Percentiles rank a stretch among this genome's conserved stretches.
Conservation (phyloP, 495 filamentous ascomycete species). For the Annulohypoxylon moriforme region DNA sequence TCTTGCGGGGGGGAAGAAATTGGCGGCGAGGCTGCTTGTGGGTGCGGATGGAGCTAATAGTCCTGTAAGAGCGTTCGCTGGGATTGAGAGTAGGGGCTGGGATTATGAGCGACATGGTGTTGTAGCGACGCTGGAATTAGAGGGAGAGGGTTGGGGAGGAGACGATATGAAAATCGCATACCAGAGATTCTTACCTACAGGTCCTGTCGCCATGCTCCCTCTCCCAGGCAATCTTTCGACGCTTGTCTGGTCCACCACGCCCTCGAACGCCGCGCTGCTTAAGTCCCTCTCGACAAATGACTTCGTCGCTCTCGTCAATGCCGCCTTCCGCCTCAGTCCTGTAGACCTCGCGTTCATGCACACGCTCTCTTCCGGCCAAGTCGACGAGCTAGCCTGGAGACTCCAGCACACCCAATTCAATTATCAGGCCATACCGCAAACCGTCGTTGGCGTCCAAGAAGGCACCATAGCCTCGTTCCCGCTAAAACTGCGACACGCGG, state of each 20-base stretch:
- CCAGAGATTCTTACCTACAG: slow-evolving; percentile 93
- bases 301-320: slow-evolving; percentile 90
- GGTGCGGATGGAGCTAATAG: slow-evolving; percentile 96
- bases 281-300: slow-evolving; percentile 77
- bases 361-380: slow-evolving; percentile 68
- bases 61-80: slow-evolving; percentile 89
- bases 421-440: slow-evolving; percentile 56
- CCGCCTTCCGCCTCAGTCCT: slow-evolving; percentile 84
- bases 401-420: slow-evolving; percentile 72
- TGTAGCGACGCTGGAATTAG: slow-evolving; percentile 85
- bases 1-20: slow-evolving; percentile 67
- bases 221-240: slow-evolving; percentile 84
- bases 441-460: slow-evolving; percentile 75
- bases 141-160: slow-evolving; percentile 65
- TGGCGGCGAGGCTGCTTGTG: slow-evolving; percentile 85
- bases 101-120: slow-evolving; percentile 92
- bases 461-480: slow-evolving; percentile 91
- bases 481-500: slow-evolving; percentile 87
- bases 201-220: slow-evolving; percentile 90
- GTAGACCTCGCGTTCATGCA: slow-evolving; percentile 87
- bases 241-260: slow-evolving; percentile 93
- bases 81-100: slow-evolving; percentile 87
- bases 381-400: slow-evolving; percentile 84
- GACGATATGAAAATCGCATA: slow-evolving; percentile 78
- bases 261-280: slow-evolving; percentile 78